Evolutionary conservation across 345 rosid genomes (phyloP), one percentile per base, ranked within the genome.

Genomic region (Jatropha curcas): DNA sequence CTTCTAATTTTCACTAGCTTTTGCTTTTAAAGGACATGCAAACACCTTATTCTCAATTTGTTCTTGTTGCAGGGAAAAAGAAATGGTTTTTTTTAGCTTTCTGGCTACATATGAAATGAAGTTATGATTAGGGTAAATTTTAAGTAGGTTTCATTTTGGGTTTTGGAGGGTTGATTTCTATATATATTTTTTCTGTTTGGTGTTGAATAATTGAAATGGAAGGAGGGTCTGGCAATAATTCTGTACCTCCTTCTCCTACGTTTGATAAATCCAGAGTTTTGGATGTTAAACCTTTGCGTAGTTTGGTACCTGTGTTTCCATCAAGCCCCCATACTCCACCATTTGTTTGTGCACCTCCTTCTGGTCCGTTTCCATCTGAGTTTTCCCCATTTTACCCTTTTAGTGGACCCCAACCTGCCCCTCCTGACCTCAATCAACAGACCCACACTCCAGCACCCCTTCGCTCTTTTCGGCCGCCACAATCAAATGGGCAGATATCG

Each of bases 281-380:
- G 74, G 97, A 93, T 79, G 87, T 91, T 43, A 87, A 84, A 78
- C 98, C 98, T 2, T 71, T 93, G 39, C 91, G 96, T n/a, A 74
- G 79, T 79, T 80, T 93, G 73, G 82, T 52, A 45, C 98, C 97
- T 3, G 67, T 85, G 37, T 92, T 90, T 48, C 88, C 92, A 0
- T 71, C 81, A 0, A 68, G 65, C 4, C 68, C 81, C 4, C 84
- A 88, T 71, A 86, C 77, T 61, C 86, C 86, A 5, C 84, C 88
- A 0, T 82, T 84, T 71, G 82, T 83, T 8, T 75, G 82, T 67
- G 80, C 86, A 19, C 85, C 90, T 58, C 89, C 88, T 0, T 75
- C 60, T 30, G 89, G 93, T 2, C 88, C 88, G n/a, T 86, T 79
- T 68, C 90, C 97, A 13, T 62, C 92, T 37, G 93, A 92, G 57